Evolutionary conservation across 257 asterid species (phyloP).

Genomic region (Nicotiana paniculata): DNA sequence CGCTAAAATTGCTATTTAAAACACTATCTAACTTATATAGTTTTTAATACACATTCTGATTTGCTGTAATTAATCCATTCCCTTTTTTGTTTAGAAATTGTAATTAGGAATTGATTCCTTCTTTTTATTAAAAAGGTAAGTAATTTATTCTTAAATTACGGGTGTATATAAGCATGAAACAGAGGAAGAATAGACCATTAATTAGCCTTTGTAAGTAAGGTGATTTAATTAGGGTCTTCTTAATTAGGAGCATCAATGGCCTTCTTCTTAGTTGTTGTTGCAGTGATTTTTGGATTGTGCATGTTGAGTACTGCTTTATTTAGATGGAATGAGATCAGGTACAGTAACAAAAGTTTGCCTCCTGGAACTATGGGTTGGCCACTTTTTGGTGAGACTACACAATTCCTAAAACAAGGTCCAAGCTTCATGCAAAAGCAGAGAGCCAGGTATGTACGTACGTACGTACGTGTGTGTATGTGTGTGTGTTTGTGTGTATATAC

Average conservation of each 20-base stretch:
- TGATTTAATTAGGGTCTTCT: background rate
- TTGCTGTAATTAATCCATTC: no score
- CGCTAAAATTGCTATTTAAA: no score
- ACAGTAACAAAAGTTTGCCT: slow-evolving; percentile 48
- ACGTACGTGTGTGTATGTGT: no score
- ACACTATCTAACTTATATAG: no score
- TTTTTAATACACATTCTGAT: no score
- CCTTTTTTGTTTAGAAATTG: no score
- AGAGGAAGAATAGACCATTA: background rate
- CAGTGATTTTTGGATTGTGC: slow-evolving; percentile 14
- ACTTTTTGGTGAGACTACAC: slow-evolving; percentile 58
- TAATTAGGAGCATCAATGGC: slow-evolving; percentile 36
- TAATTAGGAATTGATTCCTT: no score
- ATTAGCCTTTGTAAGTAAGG: background rate
- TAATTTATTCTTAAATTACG: background rate
- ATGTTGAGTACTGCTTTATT: slow-evolving; percentile 15
- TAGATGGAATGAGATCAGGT: slow-evolving; percentile 50
- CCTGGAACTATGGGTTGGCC: slow-evolving; percentile 92
- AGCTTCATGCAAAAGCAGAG: slow-evolving; percentile 50
- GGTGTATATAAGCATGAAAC: background rate
- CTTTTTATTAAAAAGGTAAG: no score
- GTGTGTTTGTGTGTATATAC: no score
- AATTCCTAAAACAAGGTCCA: slow-evolving; percentile 61
- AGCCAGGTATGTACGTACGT: slow-evolving; percentile 30
- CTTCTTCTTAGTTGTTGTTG: slow-evolving; percentile 19